Base-by-base conservation (phyloP, 1,139 yeast species). In the Suhomyces maxii region DNA sequence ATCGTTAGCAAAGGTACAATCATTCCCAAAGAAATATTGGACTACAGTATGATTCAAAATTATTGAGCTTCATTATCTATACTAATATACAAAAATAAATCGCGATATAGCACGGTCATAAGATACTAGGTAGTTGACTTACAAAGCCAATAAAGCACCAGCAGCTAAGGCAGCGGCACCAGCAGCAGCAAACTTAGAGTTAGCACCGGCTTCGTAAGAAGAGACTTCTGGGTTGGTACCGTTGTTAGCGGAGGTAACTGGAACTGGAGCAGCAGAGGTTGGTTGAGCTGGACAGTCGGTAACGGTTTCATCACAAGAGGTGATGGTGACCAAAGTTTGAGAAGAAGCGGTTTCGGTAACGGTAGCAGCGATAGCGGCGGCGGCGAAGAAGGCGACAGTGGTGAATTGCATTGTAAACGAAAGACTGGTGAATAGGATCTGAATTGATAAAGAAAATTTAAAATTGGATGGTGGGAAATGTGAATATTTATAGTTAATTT, bases 91-190 rank as follows among this genome's bases (percentile, higher is more conserved):
- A 48, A 32, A 34, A 10, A 34, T 9, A 35, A 10, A n/a, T 30
- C 18, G 26, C 42, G 37, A 41, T 37, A 42, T 43, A 36, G 42
- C 46, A 32, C 40, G 42, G 34, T 18, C 25, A 26, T 32, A 25
- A 23, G 14, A 44, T 42, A 53, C 45, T 48, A 49, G 47, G 43
- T 43, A 51, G 42, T 28, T 35, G 46, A 42, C 60, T 63, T 60
- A 63, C 60, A 62, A 61, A 56, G 66, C 64, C 60, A 61, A 61
- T 60, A 65, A 61, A 57, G 69, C 69, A 61, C 67, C 68, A 50
- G 68, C 69, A 54, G 65, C 67, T 54, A 63, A 52, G 39, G 61
- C 64, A 51, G 61, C 66, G 53, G 58, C 61, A 54, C 62, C 67
- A 47, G 59, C 64, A 48, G 59, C 67, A 53, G 53, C 61, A 50